phyloP scores from a whole-genome alignment of 1,284 basidiomycete species.

The Cryptococcus floricola region DNA sequence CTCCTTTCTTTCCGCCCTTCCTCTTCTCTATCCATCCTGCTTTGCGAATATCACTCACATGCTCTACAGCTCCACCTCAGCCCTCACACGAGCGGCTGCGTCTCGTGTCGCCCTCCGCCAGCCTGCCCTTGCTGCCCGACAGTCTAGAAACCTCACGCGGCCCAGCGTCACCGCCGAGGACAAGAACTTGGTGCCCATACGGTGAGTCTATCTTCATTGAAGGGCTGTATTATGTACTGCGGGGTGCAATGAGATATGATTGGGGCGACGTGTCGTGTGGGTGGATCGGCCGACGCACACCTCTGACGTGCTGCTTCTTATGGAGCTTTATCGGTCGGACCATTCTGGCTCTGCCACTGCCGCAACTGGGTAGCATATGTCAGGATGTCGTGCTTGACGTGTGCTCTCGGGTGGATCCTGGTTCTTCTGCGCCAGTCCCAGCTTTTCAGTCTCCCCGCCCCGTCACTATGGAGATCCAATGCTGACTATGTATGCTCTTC shows the following conservation, averaged over 20 bases:
- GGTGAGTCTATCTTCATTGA: constrained; percentile 13
- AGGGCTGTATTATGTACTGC: too few species aligned
- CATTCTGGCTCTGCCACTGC: too few species aligned
- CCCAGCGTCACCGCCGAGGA: constrained; percentile 15
- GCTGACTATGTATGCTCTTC: background rate
- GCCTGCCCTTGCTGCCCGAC: background rate
- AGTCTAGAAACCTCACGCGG: constrained; percentile 8
- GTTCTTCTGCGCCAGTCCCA: too few species aligned
- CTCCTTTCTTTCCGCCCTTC: background rate
- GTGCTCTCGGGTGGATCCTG: too few species aligned
- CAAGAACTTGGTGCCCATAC: constrained; percentile 37
- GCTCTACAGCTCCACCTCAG: background rate
- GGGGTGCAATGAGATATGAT: background rate
- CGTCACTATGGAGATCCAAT: background rate
- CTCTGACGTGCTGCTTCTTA: too few species aligned
- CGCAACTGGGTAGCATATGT: too few species aligned
- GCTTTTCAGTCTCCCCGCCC: too few species aligned
- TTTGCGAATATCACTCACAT: background rate
- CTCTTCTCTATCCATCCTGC: background rate
- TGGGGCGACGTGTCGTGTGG: background rate
- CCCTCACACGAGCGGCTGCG: background rate
- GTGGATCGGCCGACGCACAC: background rate
- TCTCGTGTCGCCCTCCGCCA: background rate
- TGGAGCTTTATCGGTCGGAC: too few species aligned
- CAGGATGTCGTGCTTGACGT: too few species aligned